Conservation (phyloP, 768 basidiomycete species). For the Sporobolomyces pararoseus region DNA sequence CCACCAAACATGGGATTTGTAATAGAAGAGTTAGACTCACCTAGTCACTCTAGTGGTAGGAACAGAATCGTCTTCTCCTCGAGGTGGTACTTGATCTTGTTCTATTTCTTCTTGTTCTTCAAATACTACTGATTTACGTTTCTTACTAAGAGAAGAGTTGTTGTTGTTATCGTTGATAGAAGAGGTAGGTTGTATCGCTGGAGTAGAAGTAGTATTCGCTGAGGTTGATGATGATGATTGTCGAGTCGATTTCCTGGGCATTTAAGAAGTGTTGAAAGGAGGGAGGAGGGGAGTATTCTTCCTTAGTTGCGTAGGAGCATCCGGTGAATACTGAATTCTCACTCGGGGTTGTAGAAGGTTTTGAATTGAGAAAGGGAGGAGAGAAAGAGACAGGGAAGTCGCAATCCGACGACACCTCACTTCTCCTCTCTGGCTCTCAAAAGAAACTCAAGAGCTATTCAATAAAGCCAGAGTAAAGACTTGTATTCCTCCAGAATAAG, state of each 20-base stretch:
- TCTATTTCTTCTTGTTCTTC: background rate
- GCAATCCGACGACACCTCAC: background rate
- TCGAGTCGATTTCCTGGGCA: slow-evolving; percentile 10
- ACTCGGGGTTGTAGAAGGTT: background rate
- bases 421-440: no score
- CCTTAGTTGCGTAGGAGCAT: background rate
- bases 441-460: no score
- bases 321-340: no score
- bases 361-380: background rate
- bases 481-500: no score
- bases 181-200: slow-evolving; percentile 16
- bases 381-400: background rate
- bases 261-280: background rate
- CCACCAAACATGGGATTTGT: no score
- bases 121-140: background rate
- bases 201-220: no score
- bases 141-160: background rate
- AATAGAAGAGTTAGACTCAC: no score
- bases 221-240: background rate
- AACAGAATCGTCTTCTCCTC: background rate
- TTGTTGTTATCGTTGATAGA: background rate
- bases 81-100: background rate
- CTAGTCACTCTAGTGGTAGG: background rate
- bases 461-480: no score
- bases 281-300: no score